Conservation (phyloP, 2,329 filamentous ascomycete genomes). For the Sporothrix pallida region DNA sequence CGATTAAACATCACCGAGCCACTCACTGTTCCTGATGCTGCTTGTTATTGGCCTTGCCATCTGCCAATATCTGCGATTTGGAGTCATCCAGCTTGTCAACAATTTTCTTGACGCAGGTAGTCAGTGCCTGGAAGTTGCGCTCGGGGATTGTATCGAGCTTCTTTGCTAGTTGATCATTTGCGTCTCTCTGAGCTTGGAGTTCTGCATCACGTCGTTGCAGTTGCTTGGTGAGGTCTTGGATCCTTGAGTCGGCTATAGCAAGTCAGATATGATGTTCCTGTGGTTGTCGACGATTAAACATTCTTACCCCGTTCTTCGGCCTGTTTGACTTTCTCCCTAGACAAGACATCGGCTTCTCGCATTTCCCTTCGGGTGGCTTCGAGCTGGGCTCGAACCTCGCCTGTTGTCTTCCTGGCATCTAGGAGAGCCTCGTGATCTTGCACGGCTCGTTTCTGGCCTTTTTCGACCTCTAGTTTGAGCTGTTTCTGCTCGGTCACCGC, state of each 20-base stretch:
- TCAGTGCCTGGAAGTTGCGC: slow-evolving; percentile 34
- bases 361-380: slow-evolving; percentile 45
- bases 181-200: slow-evolving; percentile 11
- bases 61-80: slow-evolving; percentile 6
- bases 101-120: slow-evolving; percentile 33
- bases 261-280: background rate
- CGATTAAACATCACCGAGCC: no score
- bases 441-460: background rate
- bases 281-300: background rate
- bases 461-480: slow-evolving; percentile 42
- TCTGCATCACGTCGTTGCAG: slow-evolving; percentile 32
- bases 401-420: slow-evolving; percentile 42
- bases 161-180: slow-evolving; percentile 22
- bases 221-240: slow-evolving; percentile 20
- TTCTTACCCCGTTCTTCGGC: slow-evolving; percentile 34
- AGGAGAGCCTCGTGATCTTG: slow-evolving; percentile 43
- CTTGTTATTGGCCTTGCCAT: background rate
- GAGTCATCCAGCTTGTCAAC: slow-evolving; percentile 31
- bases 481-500: slow-evolving; percentile 54
- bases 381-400: slow-evolving; percentile 45
- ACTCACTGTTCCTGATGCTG: slow-evolving; percentile 30
- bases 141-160: slow-evolving; percentile 34
- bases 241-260: slow-evolving; percentile 27
- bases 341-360: slow-evolving; percentile 38
- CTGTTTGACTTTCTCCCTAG: slow-evolving; percentile 31